Base-by-base conservation (phyloP, 495 filamentous ascomycete genomes). In the Aspergillus ostianus region DNA sequence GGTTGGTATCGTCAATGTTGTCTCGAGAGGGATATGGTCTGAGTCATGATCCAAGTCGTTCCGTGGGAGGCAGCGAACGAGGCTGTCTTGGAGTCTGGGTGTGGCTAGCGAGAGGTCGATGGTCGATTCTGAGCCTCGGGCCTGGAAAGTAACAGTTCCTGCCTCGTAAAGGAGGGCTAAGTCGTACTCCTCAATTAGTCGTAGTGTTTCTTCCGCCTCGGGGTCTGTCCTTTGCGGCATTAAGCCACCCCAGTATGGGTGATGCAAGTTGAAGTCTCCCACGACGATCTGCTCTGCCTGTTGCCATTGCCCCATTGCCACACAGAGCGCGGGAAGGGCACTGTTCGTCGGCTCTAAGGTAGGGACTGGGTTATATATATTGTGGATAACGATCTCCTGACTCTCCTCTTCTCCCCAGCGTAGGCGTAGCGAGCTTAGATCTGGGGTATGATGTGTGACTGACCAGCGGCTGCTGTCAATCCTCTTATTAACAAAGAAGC, bases 381-480 rank as follows among this genome's bases (percentile, higher is more conserved):
- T 55, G 15, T 55, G 52, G 10, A 55, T 55, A 44, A 44, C 52
- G 30, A 44, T 55, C 32, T 30, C 32, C n/a, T 44, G 2, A 15
- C 10, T 50, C 47, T 30, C 52, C n/a, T 55, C 52, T n/a, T 55
- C 29, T 41, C 52, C 52, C 52, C 52, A 44, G 23, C 52, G 52
- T 21, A 55, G 30, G 7, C 44, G 27, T 32, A 55, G 23, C 32
- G 52, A 18, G 52, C 27, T 44, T 13, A 55, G 52, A 20, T 55
- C 52, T 55, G 52, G 52, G 7, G 52, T 41, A 21, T 55, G 52
- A 20, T 55, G 52, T 17, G 29, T 55, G 52, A 55, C 52, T 44
- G 52, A 55, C 52, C 4, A 55, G 9, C 26, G 23, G 29, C 52
- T 55, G 29, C 27, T 55, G 15, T 41, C 52, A 36, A 55, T 55